Evolutionary conservation across 345 rosid species (phyloP).

Genomic region (Psidium guajava): DNA sequence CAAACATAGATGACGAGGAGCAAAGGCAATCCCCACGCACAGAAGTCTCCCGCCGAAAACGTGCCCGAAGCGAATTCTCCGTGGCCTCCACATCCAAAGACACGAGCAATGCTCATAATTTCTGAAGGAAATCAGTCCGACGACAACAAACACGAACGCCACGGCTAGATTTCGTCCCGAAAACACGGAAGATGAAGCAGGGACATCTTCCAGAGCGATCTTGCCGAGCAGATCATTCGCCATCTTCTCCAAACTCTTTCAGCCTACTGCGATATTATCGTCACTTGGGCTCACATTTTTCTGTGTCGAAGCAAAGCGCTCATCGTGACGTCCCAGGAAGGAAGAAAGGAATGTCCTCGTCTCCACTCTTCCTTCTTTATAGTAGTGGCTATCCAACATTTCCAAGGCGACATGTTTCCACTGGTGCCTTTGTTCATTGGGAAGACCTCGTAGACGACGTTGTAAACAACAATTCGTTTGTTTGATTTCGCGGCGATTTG

Average conservation of each 20-base stretch:
- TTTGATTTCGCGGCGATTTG: neutral
- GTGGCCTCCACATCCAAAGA: neutral
- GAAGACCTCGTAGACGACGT: neutral
- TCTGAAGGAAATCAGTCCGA: neutral
- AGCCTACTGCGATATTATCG: neutral
- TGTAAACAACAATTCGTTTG: neutral
- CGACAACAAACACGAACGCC: neutral
- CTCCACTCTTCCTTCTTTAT: neutral
- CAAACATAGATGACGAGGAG: neutral
- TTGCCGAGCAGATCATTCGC: neutral
- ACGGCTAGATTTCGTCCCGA: neutral
- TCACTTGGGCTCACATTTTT: neutral
- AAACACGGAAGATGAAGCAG: neutral
- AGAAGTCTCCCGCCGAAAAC: neutral
- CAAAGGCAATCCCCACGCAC: neutral
- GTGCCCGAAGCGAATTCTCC: neutral
- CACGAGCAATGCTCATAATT: neutral
- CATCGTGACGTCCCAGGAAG: neutral
- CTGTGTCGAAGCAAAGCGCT: neutral
- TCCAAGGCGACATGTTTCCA: neutral
- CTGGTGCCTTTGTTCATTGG: neutral
- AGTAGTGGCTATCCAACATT: neutral
- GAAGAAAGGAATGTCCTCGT: constrained; percentile 3
- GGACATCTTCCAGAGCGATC: neutral
- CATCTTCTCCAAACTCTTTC: neutral